Conservation (phyloP, 371 early-diverging fungal species). For the Saksenaea oblongispora region DNA sequence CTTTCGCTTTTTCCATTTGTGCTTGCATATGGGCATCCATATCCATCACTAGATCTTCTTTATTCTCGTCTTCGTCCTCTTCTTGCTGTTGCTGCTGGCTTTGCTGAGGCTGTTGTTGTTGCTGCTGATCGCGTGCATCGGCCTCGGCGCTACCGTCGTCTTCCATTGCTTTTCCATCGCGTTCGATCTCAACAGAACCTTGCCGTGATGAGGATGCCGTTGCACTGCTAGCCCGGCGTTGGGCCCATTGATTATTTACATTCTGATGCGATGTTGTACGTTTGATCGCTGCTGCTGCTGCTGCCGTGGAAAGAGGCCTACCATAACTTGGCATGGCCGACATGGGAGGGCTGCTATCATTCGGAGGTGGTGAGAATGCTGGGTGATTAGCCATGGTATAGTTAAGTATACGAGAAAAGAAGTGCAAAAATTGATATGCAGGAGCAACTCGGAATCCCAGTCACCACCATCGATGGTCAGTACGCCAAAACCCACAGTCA, state of each 20-base stretch:
- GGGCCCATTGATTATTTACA: conserved; percentile 10
- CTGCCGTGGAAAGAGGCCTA: conserved; percentile 39
- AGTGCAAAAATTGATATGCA: too few relatives aligned
- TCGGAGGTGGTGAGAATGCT: conserved; percentile 33
- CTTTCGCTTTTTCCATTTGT: conserved; percentile 50
- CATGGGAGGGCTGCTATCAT: conserved; percentile 24
- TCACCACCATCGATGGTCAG: too few relatives aligned
- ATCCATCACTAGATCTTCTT: conserved; percentile 40
- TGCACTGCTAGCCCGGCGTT: conserved; percentile 24
- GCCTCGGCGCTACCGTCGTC: conserved; percentile 29
- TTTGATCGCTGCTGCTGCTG: conserved; percentile 42
- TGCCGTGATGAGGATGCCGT: conserved; percentile 34
- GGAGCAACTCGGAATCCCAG: too few relatives aligned
- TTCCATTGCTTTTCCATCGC: conserved; percentile 31
- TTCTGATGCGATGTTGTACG: conserved; percentile 12
- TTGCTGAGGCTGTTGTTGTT: conserved; percentile 4
- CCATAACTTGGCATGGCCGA: conserved; percentile 12
- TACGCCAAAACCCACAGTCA: too few relatives aligned
- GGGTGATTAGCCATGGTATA: conserved; percentile 2
- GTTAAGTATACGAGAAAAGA: too few relatives aligned
- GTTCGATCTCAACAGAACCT: conserved; percentile 46
- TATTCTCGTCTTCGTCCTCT: conserved; percentile 48
- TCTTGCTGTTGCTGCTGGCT: conserved; percentile 22
- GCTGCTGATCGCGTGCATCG: conserved; percentile 13
- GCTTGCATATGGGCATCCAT: conserved; percentile 49